These are phyloP conservation scores for Flaveria robusta DNA, from an alignment of 129 eudicot genomes.

Conservation along the genomic window DNA sequence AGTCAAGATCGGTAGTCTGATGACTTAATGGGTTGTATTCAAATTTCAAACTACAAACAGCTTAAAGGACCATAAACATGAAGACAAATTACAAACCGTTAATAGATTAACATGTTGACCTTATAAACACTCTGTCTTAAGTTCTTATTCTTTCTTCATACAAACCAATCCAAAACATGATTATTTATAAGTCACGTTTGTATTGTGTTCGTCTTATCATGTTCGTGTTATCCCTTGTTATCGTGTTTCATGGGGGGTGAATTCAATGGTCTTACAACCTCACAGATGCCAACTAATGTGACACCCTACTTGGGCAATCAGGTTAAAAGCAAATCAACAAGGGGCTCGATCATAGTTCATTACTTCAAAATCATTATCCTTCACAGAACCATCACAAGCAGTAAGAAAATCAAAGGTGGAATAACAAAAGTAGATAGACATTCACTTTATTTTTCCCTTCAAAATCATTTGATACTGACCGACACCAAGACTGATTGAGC, in stretches of 20 bases:
- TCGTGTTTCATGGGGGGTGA: no score
- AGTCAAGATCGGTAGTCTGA: no score
- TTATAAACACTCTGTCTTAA: no score
- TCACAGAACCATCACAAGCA: conserved; percentile 10
- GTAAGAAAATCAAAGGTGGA: conserved; percentile 7
- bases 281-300: neutral
- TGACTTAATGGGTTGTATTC: neutral
- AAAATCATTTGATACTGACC: neutral
- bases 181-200: no score
- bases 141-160: no score
- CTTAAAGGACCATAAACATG: neutral
- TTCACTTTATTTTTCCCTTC: conserved; percentile 21
- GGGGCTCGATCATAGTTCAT: conserved; percentile 7
- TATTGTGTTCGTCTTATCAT: no score
- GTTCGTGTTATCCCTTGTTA: no score
- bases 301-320: neutral
- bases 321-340: neutral
- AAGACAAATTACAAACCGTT: neutral
- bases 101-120: neutral
- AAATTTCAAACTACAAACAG: neutral
- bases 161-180: neutral
- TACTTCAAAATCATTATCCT: conserved; percentile 23
- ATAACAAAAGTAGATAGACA: neutral
- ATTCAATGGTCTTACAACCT: neutral
- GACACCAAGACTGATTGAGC: conserved; percentile 17